Evolutionary conservation across 2,329 filamentous ascomycete genomes (phyloP), one percentile per base, ranked within the genome.

Genomic region (Kalaharituber pfeilii): DNA sequence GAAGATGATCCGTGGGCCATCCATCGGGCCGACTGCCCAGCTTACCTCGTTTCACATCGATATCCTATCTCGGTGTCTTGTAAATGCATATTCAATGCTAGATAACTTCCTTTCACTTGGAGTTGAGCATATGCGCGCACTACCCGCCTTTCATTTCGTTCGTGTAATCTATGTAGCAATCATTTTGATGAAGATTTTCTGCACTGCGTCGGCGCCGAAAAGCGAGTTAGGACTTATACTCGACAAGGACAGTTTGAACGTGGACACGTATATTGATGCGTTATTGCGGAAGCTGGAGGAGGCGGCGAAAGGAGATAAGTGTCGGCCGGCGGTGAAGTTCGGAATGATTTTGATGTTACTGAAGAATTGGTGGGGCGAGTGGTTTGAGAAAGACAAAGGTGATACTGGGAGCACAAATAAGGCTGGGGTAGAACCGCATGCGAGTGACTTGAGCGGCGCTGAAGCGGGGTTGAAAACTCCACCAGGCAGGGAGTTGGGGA

Each of bases 251-350:
- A 68, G 71, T 44, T 65, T 75, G 8, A 65, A 68, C n/a, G 69
- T 75, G 24, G 71, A 74, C 30, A 61, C 67, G 53, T 71, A 86
- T 64, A 72, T 93, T 2, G 80, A 85, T 58, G 73, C 72, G n/a
- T 71, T 88, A 20, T 75, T 86, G 1, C 74, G 79, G 1, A 80
- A 81, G 61, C 82, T 89, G 62, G 73, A 75, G 55, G 73, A 75
- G 36, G 74, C 80, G 0, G 80, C 81, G 0, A 76, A 76, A 2
- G 74, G 75, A 1, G 77, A 82, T 51, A 76, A 75, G 56, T 70
- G 70, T 71, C 53, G 67, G 67, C 20, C 62, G 74, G 29, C 71
- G 56, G 61, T 63, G 57, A 63, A 66, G 65, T 61, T 73, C 56
- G 62, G 65, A 36, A 65, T 73, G 67, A 74, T 71, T 65, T 64